phyloP scores from a whole-genome alignment of 805 yeast species.

The Myxozyma melibiosi region DNA sequence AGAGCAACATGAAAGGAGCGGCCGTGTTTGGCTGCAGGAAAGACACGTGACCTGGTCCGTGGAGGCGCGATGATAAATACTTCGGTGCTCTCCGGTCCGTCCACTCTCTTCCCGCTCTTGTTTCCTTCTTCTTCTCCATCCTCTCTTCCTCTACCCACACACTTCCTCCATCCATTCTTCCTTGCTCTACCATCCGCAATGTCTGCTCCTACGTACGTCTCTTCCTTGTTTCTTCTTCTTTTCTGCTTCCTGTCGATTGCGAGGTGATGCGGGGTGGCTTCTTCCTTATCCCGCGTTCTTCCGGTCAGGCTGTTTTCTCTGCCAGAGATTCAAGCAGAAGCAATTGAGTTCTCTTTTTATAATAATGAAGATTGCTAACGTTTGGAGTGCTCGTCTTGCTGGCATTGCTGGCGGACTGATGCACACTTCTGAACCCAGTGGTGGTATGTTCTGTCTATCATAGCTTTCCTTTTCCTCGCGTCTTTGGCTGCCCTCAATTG shows the following conservation, averaged over 20 bases:
- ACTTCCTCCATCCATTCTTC: background rate
- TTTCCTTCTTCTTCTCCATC: constrained; percentile 3
- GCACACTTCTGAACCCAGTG: constrained; percentile 18
- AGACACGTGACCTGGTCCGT: background rate
- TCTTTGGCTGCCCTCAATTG: background rate
- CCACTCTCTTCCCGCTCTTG: constrained; percentile 2
- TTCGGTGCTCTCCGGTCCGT: constrained; percentile 28
- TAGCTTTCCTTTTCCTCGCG: background rate
- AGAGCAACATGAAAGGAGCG: too few relatives aligned
- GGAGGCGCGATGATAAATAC: constrained; percentile 8
- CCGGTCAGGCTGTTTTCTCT: background rate
- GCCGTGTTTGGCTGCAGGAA: too few relatives aligned
- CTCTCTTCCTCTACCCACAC: constrained; percentile 1
- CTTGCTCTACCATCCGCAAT: constrained; percentile 6
- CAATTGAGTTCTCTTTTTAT: background rate
- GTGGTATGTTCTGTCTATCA: constrained; percentile 22
- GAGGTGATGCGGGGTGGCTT: too few relatives aligned
- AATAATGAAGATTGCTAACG: constrained; percentile 5
- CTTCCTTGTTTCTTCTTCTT: constrained; percentile 3
- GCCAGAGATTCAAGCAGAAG: background rate
- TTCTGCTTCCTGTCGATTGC: background rate
- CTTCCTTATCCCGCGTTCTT: background rate
- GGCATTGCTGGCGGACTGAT: constrained; percentile 24
- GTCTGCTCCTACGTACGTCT: constrained; percentile 33
- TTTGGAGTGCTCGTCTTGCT: constrained; percentile 16